A percentile compares a stretch with the other conserved stretches of the same genome.
Evolutionary conservation across 768 basidiomycete species (phyloP).

Genomic region (Lepiota venenata): DNA sequence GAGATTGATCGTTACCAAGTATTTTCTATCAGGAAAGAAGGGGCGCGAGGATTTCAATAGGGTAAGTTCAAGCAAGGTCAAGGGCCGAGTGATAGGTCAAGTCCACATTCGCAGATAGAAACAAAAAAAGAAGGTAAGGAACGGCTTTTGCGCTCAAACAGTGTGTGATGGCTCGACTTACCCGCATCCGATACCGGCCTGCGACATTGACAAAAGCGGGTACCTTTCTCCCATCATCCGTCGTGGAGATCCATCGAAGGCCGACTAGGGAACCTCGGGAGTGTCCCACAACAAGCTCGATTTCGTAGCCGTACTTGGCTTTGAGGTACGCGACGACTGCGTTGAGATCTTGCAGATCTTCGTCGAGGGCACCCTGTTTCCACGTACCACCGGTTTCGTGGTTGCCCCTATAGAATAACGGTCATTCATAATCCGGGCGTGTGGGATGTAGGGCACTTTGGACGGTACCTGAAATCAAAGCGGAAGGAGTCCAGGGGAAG

Average conservation of each 20-base stretch:
- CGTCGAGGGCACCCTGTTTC: conserved; percentile 53
- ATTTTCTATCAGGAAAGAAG: conserved; percentile 31
- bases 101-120: not conserved
- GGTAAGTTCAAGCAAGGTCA: not conserved
- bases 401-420: conserved; percentile 50
- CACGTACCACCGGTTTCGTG: conserved; percentile 72
- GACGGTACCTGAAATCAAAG: conserved; percentile 80
- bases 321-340: conserved; percentile 64
- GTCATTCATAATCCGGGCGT: not conserved
- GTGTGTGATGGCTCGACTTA: conserved; percentile 31
- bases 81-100: not conserved
- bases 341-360: conserved; percentile 65
- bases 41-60: not conserved
- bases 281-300: conserved; percentile 74
- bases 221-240: conserved; percentile 53
- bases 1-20: conserved; percentile 30
- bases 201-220: conserved; percentile 70
- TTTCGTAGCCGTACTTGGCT: conserved; percentile 55
- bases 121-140: no score
- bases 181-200: conserved; percentile 77
- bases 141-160: no score
- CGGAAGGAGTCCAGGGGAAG: conserved; percentile 79
- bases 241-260: conserved; percentile 66
- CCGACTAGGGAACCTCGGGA: conserved; percentile 72
- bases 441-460: not conserved